phyloP scores from a whole-genome alignment of 371 early-diverging fungal species.

The Saksenaea oblongispora region DNA sequence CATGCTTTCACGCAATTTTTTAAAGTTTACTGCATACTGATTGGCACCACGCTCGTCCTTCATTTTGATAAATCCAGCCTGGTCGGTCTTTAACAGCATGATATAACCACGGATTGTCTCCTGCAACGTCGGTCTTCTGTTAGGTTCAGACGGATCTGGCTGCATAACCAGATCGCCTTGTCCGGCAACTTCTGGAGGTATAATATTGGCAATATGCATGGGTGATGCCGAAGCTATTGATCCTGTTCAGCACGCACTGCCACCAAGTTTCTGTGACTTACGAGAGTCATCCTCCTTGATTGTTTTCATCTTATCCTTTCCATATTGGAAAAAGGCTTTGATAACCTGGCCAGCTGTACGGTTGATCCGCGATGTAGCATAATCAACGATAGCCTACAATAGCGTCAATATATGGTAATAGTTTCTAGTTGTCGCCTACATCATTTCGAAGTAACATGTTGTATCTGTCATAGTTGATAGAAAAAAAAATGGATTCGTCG shows the following conservation, averaged over 20 bases:
- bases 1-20: constrained; percentile 59
- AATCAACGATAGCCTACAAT: constrained; percentile 58
- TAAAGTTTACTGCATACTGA: constrained; percentile 71
- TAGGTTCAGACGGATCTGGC: constrained; percentile 46
- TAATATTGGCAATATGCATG: constrained; percentile 54
- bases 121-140: constrained; percentile 42
- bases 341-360: constrained; percentile 67
- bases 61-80: constrained; percentile 64
- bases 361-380: constrained; percentile 69
- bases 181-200: constrained; percentile 52
- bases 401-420: background rate
- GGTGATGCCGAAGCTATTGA: constrained; percentile 52
- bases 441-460: constrained; percentile 78
- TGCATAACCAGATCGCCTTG: constrained; percentile 58
- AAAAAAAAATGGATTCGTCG: constrained; percentile 62
- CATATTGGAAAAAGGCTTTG: constrained; percentile 53
- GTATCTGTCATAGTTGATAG: constrained; percentile 75
- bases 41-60: constrained; percentile 77
- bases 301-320: constrained; percentile 44
- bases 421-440: constrained; percentile 36
- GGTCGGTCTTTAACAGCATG: constrained; percentile 63
- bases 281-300: constrained; percentile 59
- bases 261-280: constrained; percentile 21
- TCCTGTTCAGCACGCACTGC: background rate
- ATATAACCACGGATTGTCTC: constrained; percentile 66